Evolutionary conservation across 192 early-diverging fungal species (phyloP), one percentile per base, ranked within the genome.

Genomic region (Backusella luteola): DNA sequence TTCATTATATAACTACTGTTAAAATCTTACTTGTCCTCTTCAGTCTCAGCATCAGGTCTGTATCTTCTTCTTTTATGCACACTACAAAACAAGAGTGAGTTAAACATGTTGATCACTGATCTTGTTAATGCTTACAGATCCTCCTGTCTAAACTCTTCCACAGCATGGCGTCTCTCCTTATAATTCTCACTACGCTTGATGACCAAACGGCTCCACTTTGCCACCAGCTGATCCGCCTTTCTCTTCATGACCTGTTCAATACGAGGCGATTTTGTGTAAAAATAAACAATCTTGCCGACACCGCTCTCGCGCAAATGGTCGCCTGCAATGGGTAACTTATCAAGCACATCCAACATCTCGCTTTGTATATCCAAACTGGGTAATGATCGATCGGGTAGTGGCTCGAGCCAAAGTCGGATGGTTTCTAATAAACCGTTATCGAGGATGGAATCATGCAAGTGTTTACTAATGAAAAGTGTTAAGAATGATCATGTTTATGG

Each of bases 381-480:
- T 78, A 98, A 83, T 15, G 94, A 93, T 34, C 93, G 93, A 76
- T 98, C 95, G 29, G 91, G 90, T 21, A 97, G 81, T 21, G 96
- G 96, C 77, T 98, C 96, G 36, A 98, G 85, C 96, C 96, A 98
- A 9, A 92, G 75, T 67, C 91, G 91, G 76, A 98, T 92, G 26
- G 92, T 89, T 46, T 94, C 92, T 69, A 97, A 80, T 56, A 98
- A 91, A 79, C 92, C 88, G 79, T 94, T 93, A 32, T 98, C 95
- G 70, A 98, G 74, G 76, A 94, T 91, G 6, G 88, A 88, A 66
- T 92, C 92, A 74, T 92, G 90, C 29, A 90, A 80, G 41, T 90
- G 87, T 35, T 87, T 80, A 75, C 90, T 90, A 46, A 21, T 32
- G 21, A 1, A 29, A n/a, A 36, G 3, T 71, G 53, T 12, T 46